Conservation (phyloP, 2,329 filamentous ascomycete species). For the Aureobasidium pullulans region DNA sequence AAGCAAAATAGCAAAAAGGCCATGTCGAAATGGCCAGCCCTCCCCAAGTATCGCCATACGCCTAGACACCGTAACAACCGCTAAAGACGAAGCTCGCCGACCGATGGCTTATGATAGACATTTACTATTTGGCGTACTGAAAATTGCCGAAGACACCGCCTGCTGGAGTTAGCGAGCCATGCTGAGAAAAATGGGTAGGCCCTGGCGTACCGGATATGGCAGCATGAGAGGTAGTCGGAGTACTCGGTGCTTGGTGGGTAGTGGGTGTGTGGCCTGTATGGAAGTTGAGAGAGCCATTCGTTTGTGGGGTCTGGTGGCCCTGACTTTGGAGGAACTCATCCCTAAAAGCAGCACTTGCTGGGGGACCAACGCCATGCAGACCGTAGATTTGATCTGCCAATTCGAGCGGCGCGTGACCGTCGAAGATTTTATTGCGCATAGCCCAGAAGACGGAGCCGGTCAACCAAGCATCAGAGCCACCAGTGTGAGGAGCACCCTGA, state of each 20-base stretch:
- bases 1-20: constrained; percentile 8
- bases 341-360: constrained; percentile 47
- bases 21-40: not conserved
- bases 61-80: constrained; percentile 7
- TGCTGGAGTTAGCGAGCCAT: constrained; percentile 12
- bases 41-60: not conserved
- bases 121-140: constrained; percentile 13
- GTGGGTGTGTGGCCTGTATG: constrained; percentile 31
- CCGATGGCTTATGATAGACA: not conserved
- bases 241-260: constrained; percentile 51
- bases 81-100: constrained; percentile 4
- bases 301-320: constrained; percentile 40
- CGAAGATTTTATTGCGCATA: constrained; percentile 81
- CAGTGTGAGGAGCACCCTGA: constrained; percentile 81
- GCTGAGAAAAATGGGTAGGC: constrained; percentile 12
- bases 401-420: constrained; percentile 66
- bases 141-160: constrained; percentile 13
- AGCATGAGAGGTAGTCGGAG: constrained; percentile 53
- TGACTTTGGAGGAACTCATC: constrained; percentile 27
- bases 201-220: constrained; percentile 33
- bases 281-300: constrained; percentile 23
- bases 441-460: constrained; percentile 95
- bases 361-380: constrained; percentile 55
- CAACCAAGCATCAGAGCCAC: constrained; percentile 85
- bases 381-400: constrained; percentile 93